These are phyloP conservation scores for Termitomyces sp. DNA, from an alignment of 1,284 basidiomycete species.

Conservation along the genomic window DNA sequence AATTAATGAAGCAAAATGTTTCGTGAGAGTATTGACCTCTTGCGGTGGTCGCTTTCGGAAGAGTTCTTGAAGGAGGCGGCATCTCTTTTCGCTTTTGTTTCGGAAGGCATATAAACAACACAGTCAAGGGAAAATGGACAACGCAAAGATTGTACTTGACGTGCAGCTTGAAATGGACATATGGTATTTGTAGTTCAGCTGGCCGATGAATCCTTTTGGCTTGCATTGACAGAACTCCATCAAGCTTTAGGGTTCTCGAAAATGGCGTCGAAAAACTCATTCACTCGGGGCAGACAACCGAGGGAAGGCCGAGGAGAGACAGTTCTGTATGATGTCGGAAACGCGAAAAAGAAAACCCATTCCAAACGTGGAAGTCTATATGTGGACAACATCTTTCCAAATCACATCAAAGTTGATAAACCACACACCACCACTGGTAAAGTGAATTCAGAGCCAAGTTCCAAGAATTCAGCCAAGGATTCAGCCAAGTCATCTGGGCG, in stretches of 20 bases:
- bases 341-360: slow-evolving; percentile 20
- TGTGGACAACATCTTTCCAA: too few species aligned
- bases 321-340: slow-evolving; percentile 27
- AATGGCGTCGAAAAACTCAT: slow-evolving; percentile 20
- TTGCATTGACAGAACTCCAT: slow-evolving; percentile 9
- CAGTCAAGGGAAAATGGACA: neutral
- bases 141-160: slow-evolving; percentile 12
- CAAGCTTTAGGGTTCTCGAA: slow-evolving; percentile 15
- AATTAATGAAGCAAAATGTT: neutral
- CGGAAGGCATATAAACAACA: slow-evolving; percentile 24
- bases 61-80: slow-evolving; percentile 20
- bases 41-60: slow-evolving; percentile 35
- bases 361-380: slow-evolving; percentile 22
- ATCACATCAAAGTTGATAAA: too few species aligned
- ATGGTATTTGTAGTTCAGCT: slow-evolving; percentile 30
- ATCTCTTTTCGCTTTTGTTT: slow-evolving; percentile 27
- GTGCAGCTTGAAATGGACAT: slow-evolving; percentile 3
- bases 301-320: slow-evolving; percentile 22
- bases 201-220: slow-evolving; percentile 18
- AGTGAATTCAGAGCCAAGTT: too few species aligned
- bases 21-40: slow-evolving; percentile 26
- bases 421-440: neutral
- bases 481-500: too few species aligned
- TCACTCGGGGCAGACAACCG: slow-evolving; percentile 24
- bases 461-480: neutral